Conservation (phyloP, 2,329 filamentous ascomycete genomes). For the Cladosporium sp. region DNA sequence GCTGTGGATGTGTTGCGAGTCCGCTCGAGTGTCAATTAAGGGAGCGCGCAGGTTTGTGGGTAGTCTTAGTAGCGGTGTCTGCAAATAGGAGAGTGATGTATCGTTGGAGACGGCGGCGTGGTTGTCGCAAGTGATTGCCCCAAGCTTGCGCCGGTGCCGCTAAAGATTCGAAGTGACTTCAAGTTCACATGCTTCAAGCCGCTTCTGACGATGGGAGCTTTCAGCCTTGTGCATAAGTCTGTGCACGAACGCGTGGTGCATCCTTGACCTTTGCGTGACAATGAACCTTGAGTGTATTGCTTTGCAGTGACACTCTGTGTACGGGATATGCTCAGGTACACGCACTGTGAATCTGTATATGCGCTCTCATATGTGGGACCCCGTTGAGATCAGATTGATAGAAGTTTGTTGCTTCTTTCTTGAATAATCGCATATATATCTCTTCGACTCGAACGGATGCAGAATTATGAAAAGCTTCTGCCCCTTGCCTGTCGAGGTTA, state of each 20-base stretch:
- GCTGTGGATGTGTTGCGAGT: slow-evolving; percentile 5
- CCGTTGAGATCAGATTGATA: too few relatives aligned
- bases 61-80: too few relatives aligned
- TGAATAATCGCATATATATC: too few relatives aligned
- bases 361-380: too few relatives aligned
- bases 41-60: too few relatives aligned
- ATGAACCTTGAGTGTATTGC: too few relatives aligned
- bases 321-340: too few relatives aligned
- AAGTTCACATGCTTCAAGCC: slow-evolving; percentile 6
- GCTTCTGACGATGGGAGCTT: background rate
- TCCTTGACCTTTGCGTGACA: too few relatives aligned
- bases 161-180: background rate
- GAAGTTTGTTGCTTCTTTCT: too few relatives aligned
- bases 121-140: background rate
- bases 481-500: background rate
- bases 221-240: background rate
- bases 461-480: background rate
- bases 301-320: too few relatives aligned
- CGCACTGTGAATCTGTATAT: too few relatives aligned
- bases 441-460: background rate
- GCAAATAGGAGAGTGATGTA: background rate
- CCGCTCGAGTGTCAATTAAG: background rate
- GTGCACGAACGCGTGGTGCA: too few relatives aligned
- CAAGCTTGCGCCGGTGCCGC: background rate
- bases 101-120: background rate